Conservation (phyloP, 2,329 filamentous ascomycete species). For the Pseudopithomyces maydicus region DNA sequence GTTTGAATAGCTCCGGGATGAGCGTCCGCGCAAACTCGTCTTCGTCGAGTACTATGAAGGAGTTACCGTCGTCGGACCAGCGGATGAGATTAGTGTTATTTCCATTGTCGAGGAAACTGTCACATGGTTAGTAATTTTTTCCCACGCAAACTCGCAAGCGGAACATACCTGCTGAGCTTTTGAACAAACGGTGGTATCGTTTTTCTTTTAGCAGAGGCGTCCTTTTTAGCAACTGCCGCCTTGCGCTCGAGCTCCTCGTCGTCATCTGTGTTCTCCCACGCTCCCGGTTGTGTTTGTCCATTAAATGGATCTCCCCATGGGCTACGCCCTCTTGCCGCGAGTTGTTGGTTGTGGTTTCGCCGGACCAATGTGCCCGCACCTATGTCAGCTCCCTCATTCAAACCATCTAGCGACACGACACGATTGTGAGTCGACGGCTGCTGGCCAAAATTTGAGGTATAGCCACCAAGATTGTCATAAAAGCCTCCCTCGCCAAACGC, state of each 20-base stretch:
- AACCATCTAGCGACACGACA: constrained; percentile 39
- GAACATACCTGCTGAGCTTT: constrained; percentile 87
- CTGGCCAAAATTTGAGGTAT: constrained; percentile 22
- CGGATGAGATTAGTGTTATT: constrained; percentile 94
- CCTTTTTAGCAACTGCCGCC: constrained; percentile 81
- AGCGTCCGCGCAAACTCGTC: constrained; percentile 80
- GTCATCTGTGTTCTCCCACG: constrained; percentile 69
- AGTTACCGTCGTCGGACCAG: constrained; percentile 96
- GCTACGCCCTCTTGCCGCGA: constrained; percentile 44
- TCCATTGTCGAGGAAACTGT: constrained; percentile 87
- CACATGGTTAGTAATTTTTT: constrained; percentile 23
- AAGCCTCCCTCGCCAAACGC: constrained; percentile 44
- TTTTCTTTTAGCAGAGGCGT: constrained; percentile 87
- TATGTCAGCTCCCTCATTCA: constrained; percentile 30
- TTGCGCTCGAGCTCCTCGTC: constrained; percentile 79
- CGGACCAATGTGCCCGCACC: constrained; percentile 52
- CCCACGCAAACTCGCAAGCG: not conserved
- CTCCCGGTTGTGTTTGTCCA: constrained; percentile 49
- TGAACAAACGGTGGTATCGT: constrained; percentile 98
- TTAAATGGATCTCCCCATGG: constrained; percentile 48
- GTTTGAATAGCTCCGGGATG: constrained; percentile 78
- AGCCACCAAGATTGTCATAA: constrained; percentile 40
- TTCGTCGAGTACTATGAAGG: constrained; percentile 95
- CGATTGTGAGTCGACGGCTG: constrained; percentile 30
- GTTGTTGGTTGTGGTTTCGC: constrained; percentile 53